Base-by-base conservation (phyloP, 164 flowering plant species). In the Warburgia ugandensis region DNA sequence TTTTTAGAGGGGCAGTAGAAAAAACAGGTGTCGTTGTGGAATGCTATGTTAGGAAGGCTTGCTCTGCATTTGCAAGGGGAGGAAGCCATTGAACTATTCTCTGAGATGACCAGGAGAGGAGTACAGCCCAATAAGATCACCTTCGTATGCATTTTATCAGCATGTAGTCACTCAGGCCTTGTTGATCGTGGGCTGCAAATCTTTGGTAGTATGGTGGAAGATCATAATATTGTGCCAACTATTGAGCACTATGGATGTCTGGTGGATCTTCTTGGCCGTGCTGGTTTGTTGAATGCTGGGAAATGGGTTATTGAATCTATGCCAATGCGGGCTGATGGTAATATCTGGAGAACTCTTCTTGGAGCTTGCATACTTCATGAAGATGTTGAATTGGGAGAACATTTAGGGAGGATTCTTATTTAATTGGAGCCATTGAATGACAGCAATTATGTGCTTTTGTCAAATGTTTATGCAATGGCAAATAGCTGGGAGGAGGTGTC, bases 191-290 rank as follows among this genome's bases (percentile, higher is more conserved):
- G 62, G 31, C 41, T 64, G 50, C 49, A 23, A 20, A 30, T 64
- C 17, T 52, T 64, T 42, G 22, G 32, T 9, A 48, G 31, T 38
- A 47, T 64, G 63, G 25, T 20, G 32, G 46, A 28, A 29, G 59
- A 58, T 11, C 52, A 33, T 25, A 17, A 48, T 22, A 28, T 58
- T 12, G 14, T 5, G 3, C 58, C 63, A 20, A 64, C 55, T 0
- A 10, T 48, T 5, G 63, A 54, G 45, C 59, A 58, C 54, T 22
- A n/a, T n/a, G n/a, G n/a, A n/a, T n/a, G n/a, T n/a, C n/a, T 64
- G 43, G 68, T 58, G 55, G 68, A 57, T 21, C 58, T 57, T 37
- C 62, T 63, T 26, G 61, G 59, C 38, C 54, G 62, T 38, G 68
- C 68, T 0, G 59, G 55, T 31, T 29, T 58, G 14, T 35, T 64